A percentile compares a stretch with the other conserved stretches of the same genome.
phyloP scores from a whole-genome alignment of 2,329 filamentous ascomycete genomes.

The Pseudogymnoascus sp. region DNA sequence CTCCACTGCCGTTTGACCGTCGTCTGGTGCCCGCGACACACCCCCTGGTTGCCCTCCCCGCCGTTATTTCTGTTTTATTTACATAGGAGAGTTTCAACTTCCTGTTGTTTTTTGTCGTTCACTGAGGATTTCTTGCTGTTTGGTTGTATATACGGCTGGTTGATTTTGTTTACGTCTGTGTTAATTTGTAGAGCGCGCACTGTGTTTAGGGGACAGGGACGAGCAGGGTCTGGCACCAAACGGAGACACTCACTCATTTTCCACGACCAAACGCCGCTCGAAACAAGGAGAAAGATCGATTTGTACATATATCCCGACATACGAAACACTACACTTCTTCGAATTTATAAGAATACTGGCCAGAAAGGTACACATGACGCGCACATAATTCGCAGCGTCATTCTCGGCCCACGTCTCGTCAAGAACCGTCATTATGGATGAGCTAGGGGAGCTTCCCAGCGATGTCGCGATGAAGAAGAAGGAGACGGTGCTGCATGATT shows the following conservation, averaged over 20 bases:
- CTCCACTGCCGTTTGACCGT: neutral
- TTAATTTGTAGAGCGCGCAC: neutral
- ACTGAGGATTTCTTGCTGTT: neutral
- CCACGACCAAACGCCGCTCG: neutral
- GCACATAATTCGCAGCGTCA: neutral
- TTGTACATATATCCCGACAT: neutral
- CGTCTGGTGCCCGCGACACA: neutral
- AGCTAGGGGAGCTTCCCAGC: neutral
- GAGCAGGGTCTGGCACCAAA: neutral
- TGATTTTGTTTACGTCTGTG: neutral
- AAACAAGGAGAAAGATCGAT: neutral
- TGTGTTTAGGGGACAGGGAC: neutral
- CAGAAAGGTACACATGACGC: neutral
- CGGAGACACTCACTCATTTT: neutral
- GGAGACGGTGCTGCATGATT: constrained; percentile 42
- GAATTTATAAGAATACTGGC: neutral
- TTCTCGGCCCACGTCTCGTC: neutral
- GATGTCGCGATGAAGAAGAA: neutral
- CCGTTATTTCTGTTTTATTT: neutral
- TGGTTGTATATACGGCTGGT: neutral
- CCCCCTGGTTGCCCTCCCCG: neutral
- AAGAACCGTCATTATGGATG: neutral
- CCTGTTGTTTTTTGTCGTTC: neutral
- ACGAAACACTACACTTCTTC: neutral
- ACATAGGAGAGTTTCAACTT: neutral